phyloP scores from a whole-genome alignment of 140 eudicot genomes.

The Senecio squalidus region DNA sequence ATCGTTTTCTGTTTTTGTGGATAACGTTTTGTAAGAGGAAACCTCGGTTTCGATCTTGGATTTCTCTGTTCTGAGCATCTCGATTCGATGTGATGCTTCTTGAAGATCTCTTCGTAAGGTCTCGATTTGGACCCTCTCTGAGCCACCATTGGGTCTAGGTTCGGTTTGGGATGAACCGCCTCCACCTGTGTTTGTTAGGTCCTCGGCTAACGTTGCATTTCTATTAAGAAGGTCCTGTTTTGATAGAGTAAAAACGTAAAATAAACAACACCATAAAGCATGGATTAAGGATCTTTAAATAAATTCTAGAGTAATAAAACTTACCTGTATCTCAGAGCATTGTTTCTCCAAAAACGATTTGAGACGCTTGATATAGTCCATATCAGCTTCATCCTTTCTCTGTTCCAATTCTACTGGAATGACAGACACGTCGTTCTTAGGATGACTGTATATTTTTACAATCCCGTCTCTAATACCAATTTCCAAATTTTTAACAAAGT shows the following conservation, averaged over 20 bases:
- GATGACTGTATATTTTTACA: conserved; percentile 65
- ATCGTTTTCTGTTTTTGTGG: conserved; percentile 60
- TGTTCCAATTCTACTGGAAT: conserved; percentile 80
- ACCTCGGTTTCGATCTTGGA: conserved; percentile 52
- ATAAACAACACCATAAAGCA: background rate
- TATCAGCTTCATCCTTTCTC: conserved; percentile 58
- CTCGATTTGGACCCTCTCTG: conserved; percentile 69
- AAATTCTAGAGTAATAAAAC: background rate
- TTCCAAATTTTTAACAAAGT: conserved; percentile 51
- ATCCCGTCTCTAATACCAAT: conserved; percentile 53
- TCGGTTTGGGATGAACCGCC: conserved; percentile 42
- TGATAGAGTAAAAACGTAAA: background rate
- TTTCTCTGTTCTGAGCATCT: conserved; percentile 54
- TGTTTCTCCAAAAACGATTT: conserved; percentile 72
- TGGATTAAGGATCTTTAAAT: no score
- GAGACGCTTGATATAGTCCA: conserved; percentile 64
- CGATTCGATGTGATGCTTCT: conserved; percentile 55
- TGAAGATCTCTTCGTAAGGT: conserved; percentile 56
- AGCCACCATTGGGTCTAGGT: conserved; percentile 32
- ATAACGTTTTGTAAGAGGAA: conserved; percentile 37
- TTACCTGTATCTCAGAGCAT: conserved; percentile 89
- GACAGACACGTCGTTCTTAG: conserved; percentile 65
- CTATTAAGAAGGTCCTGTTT: conserved; percentile 75
- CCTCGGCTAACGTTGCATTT: conserved; percentile 66
- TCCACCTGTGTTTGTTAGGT: conserved; percentile 58